Percentiles rank a stretch among this genome's conserved stretches.
Evolutionary conservation across 441 rosid species (phyloP).

Genomic region (Euphorbia corollata): DNA sequence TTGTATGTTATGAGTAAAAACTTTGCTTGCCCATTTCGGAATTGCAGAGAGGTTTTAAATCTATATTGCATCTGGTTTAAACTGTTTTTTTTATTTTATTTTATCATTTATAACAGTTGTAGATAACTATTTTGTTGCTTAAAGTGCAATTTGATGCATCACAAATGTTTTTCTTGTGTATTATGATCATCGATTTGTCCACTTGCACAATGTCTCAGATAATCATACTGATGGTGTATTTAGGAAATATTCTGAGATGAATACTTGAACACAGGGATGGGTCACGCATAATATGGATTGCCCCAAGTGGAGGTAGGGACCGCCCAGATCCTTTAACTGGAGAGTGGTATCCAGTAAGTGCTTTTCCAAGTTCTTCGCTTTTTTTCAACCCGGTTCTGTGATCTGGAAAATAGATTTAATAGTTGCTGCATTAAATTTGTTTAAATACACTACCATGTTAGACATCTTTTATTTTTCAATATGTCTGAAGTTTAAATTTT

Average conservation of each 20-base stretch:
- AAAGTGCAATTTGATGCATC: not conserved
- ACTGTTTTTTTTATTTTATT: not conserved
- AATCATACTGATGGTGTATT: not conserved
- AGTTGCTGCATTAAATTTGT: not conserved
- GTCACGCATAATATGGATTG: conserved; percentile 77
- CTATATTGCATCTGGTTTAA: not conserved
- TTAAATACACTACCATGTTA: not conserved
- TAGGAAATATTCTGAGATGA: conserved; percentile 13
- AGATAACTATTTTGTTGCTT: not conserved
- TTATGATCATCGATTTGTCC: not conserved
- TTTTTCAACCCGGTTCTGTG: not conserved
- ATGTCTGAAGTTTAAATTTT: not conserved
- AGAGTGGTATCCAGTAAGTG: conserved; percentile 86
- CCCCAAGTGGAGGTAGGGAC: conserved; percentile 98
- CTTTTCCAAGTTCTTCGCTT: not conserved
- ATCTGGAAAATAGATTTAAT: not conserved
- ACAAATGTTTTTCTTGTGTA: not conserved
- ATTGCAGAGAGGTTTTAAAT: not conserved
- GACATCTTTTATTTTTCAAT: not conserved
- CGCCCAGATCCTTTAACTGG: conserved; percentile 79
- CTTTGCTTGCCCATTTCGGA: not conserved
- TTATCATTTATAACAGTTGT: not conserved
- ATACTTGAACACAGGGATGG: conserved; percentile 49
- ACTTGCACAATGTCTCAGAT: conserved; percentile 5
- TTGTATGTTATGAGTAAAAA: too few species aligned